These are phyloP conservation scores for Cladophialophora exuberans DNA, from an alignment of 2,329 filamentous ascomycete species.

Conservation along the genomic window DNA sequence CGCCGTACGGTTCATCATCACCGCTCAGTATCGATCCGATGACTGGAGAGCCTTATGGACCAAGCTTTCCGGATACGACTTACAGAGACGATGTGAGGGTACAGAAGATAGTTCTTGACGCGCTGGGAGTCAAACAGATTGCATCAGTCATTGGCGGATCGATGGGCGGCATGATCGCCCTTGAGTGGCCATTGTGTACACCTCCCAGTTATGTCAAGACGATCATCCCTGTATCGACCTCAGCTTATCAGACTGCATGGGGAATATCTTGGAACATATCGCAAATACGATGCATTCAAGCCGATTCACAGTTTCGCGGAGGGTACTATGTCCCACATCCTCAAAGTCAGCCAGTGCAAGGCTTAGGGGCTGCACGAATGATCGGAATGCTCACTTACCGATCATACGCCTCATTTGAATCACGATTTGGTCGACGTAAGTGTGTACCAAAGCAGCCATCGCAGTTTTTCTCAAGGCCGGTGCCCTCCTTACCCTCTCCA, in stretches of 20 bases:
- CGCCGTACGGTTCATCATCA: slow-evolving; percentile 58
- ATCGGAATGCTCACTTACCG: slow-evolving; percentile 93
- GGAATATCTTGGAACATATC: slow-evolving; percentile 62
- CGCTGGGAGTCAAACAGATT: slow-evolving; percentile 56
- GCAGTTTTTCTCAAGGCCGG: not conserved
- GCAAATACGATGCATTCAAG: slow-evolving; percentile 75
- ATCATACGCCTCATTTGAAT: slow-evolving; percentile 93
- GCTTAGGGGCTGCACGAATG: slow-evolving; percentile 93
- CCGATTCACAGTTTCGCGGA: slow-evolving; percentile 96
- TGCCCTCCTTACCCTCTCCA: slow-evolving; percentile 25
- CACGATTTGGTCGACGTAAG: slow-evolving; percentile 91
- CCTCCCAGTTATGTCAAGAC: slow-evolving; percentile 65
- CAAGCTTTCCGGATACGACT: slow-evolving; percentile 93
- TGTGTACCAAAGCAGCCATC: slow-evolving; percentile 60
- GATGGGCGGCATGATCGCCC: slow-evolving; percentile 60
- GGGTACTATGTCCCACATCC: slow-evolving; percentile 79
- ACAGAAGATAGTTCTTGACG: slow-evolving; percentile 58
- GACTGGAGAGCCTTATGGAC: slow-evolving; percentile 74
- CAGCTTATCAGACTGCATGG: slow-evolving; percentile 59
- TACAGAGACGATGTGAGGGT: slow-evolving; percentile 87
- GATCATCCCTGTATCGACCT: slow-evolving; percentile 60
- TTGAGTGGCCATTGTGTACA: slow-evolving; percentile 69
- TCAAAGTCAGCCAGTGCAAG: slow-evolving; percentile 79
- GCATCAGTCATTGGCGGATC: slow-evolving; percentile 59
- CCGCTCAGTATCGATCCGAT: slow-evolving; percentile 61